Base-by-base conservation (phyloP, 768 basidiomycete species). In the Pisolithus orientalis region DNA sequence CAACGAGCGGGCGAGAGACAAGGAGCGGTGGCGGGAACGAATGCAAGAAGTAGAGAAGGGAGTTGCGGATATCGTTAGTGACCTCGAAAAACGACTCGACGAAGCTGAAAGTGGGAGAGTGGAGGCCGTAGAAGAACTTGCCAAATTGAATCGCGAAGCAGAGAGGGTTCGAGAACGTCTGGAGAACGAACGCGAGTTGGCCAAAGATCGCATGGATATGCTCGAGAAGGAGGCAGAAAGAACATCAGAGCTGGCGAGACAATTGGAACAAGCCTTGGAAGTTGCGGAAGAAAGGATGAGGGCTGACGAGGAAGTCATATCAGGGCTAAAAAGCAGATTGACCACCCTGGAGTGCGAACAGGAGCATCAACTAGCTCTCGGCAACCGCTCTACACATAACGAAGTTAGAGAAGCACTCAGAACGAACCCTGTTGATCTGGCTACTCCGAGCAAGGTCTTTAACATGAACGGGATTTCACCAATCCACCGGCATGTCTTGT, bases 261-360 rank as follows among this genome's bases (percentile, higher is more conserved):
- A 90, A 64, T 74, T 90, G 76, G 85, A 91, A 57, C 80, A 84
- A 2, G 90, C 88, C 0, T 67, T 93, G 49, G 81, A 86, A 47
- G 87, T 82, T 6, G 82, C 83, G 0, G 87, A 91, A 65, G 74
- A 75, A 62, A 84, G 84, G 69, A 87, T 87, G 78, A 63, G 69
- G 29, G 71, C 75, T 0, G 87, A 88, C 57, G 81, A 80, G 48
- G 78, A 79, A 16, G 74, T 69, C 40, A 58, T 85, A 31, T 69
- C 74, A 2, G 67, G 77, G 2, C 68, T 89, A 50, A 76, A 75
- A 53, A 67, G 71, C 49, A 83, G 75, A 55, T 47, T 88, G 17
- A 57, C 71, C 5, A 67, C 76, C 6, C 63, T 85, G 39, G 84
- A 89, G 59, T 80, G 84, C 39, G 84, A 83, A 51, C 68, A 69